Evolutionary conservation across 352 stramenopile genomes (phyloP).

Genomic region (Hyaloperonospora arabidopsidis): DNA sequence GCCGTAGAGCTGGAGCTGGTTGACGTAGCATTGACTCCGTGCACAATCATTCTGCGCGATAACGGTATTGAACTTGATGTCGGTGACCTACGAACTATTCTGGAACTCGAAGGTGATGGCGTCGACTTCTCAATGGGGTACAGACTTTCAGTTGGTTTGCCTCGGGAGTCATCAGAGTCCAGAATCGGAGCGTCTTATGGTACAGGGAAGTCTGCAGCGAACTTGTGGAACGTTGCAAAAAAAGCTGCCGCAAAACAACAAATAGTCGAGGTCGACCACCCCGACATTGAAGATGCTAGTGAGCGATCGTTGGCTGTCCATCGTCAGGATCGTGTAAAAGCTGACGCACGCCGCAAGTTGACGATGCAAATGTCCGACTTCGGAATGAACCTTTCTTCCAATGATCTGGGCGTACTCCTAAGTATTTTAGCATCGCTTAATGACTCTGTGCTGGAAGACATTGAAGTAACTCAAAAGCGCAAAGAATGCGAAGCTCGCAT

Average conservation of each 20-base stretch:
- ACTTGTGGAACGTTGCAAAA: conserved; percentile 55
- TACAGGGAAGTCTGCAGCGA: conserved; percentile 29
- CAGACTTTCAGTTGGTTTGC: conserved; percentile 41
- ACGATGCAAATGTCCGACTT: conserved; percentile 82
- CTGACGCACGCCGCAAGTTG: conserved; percentile 51
- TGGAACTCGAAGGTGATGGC: conserved; percentile 82
- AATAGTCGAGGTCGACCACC: conserved; percentile 53
- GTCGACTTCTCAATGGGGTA: conserved; percentile 77
- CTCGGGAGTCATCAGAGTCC: conserved; percentile 14
- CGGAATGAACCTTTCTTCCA: conserved; percentile 70
- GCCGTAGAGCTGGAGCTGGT: conserved; percentile 62
- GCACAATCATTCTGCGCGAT: conserved; percentile 46
- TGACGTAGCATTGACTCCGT: conserved; percentile 77
- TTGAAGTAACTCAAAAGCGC: conserved; percentile 49
- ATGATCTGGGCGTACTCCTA: conserved; percentile 73
- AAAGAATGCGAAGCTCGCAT: conserved; percentile 41
- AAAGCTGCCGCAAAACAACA: conserved; percentile 45
- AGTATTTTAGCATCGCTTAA: conserved; percentile 61
- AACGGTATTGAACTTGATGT: conserved; percentile 75
- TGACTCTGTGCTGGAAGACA: conserved; percentile 65
- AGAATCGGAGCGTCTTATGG: conserved; percentile 7
- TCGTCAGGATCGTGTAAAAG: conserved; percentile 40
- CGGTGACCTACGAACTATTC: conserved; percentile 57
- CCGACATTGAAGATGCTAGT: conserved; percentile 33
- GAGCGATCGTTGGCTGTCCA: conserved; percentile 19